These are phyloP conservation scores for Neofusicoccum laricinum DNA, from an alignment of 2,329 filamentous ascomycete species.

Conservation along the genomic window DNA sequence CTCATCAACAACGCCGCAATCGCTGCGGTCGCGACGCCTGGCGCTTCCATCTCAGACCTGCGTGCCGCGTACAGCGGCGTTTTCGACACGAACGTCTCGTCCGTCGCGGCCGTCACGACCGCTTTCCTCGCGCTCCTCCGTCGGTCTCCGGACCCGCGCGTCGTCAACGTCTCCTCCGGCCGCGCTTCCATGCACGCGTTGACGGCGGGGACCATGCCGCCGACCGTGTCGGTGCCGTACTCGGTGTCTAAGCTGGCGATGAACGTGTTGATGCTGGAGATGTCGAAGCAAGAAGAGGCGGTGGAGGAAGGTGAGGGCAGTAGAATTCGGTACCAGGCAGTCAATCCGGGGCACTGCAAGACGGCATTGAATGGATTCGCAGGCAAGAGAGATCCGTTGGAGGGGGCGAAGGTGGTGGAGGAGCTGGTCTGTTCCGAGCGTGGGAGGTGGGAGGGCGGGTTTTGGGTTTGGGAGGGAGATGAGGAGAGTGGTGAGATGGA, in stretches of 20 bases:
- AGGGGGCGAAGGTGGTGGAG: too few species aligned
- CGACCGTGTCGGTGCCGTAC: conserved; percentile 26
- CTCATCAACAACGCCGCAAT: too few species aligned
- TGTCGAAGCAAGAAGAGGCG: conserved; percentile 17
- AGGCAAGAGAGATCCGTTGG: too few species aligned
- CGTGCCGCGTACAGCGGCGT: too few species aligned
- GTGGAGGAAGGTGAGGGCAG: background rate
- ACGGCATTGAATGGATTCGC: conserved; percentile 25
- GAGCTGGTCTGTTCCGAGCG: background rate
- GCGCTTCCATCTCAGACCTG: too few species aligned
- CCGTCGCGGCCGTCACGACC: too few species aligned
- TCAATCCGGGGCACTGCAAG: conserved; percentile 24
- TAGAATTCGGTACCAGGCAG: conserved; percentile 19
- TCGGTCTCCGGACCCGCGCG: background rate
- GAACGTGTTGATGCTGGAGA: conserved; percentile 25
- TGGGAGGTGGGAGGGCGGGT: conserved; percentile 19
- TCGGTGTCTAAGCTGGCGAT: conserved; percentile 23
- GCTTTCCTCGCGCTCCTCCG: too few species aligned
- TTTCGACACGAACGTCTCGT: too few species aligned
- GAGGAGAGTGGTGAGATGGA: conserved; percentile 17
- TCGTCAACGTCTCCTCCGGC: conserved; percentile 37
- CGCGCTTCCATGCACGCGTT: conserved; percentile 27
- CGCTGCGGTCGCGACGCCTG: too few species aligned
- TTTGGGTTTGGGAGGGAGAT: conserved; percentile 20
- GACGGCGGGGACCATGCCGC: conserved; percentile 26